Percentiles rank a stretch among this genome's conserved stretches.
Conservation (phyloP, 306 rosid species). For the Quercus engelmannii region DNA sequence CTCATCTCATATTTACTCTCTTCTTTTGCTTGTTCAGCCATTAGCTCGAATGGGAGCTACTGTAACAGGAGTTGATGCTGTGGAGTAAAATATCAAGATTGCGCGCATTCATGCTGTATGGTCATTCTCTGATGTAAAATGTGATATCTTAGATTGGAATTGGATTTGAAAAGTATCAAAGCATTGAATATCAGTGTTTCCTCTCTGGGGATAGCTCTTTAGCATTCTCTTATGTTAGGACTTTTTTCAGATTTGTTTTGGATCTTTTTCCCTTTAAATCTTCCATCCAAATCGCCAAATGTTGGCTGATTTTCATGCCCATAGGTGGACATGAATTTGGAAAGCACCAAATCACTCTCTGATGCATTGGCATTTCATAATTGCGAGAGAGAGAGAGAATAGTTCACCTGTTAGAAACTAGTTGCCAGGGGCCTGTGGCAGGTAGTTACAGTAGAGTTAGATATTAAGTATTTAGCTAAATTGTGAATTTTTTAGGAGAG, state of each 20-base stretch:
- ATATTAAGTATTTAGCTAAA: not conserved
- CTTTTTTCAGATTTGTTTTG: not conserved
- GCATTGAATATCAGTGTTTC: not conserved
- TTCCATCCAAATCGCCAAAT: not conserved
- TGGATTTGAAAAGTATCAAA: not conserved
- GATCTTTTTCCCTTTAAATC: not conserved
- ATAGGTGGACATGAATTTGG: not conserved
- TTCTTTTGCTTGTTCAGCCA: constrained; percentile 53
- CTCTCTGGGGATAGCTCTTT: not conserved
- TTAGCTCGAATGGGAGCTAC: constrained; percentile 90
- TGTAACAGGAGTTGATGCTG: constrained; percentile 83
- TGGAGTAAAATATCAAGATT: constrained; percentile 82
- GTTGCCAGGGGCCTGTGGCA: too few species aligned
- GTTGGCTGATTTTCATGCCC: not conserved
- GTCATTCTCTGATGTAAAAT: constrained; percentile 11
- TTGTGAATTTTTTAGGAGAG: not conserved
- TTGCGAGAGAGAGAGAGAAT: not conserved
- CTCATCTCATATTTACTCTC: constrained; percentile 4
- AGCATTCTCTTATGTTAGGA: not conserved
- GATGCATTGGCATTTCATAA: not conserved
- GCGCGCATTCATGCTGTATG: constrained; percentile 92
- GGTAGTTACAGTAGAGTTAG: not conserved
- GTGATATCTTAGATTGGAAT: not conserved
- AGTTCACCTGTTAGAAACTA: not conserved
- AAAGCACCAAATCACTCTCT: not conserved